Base-by-base conservation (phyloP, 345 rosid species). In the Acer saccharum region DNA sequence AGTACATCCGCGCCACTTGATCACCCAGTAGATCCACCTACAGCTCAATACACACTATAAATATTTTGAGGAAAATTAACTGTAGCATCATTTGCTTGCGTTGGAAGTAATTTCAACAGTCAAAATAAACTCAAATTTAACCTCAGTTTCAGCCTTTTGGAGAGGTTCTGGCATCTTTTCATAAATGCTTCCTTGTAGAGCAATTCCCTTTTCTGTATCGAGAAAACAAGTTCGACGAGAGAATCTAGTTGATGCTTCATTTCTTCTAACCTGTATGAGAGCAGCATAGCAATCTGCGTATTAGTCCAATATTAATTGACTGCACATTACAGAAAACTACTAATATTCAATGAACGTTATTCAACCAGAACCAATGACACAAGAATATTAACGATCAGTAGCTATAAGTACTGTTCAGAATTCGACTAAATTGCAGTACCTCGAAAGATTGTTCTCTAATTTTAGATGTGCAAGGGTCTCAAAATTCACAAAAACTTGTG, bases 1-100 rank as follows among this genome's bases (percentile, higher is more conserved):
- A 88, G 92, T 6, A 21, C 75, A 29, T 93, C 97, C n/a, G n/a
- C n/a, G n/a, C n/a, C 17, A 93, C 98, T 86, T 89, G 97, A 83
- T 95, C 91, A 0, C 91, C 98, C 41, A 95, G 88, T 62, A 93
- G 86, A 84, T 95, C 97, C 75, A 95, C 98, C 98, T 93, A 65
- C 6, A 35, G 27, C 23, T 72, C 65, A 75, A 54, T 0, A 71
- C 54, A 54, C 17, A 35, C 43, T 4, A 71, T 52, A 46, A 41
- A 64, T 23, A 9, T 44, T 54, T 44, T 54, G 12, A 10, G 46
- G 6, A 14, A 65, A 64, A 50, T 18, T 39, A 44, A 18, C 18
- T 6, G 7, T 2, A 4, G 6, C 39, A 35, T 35, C 39, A 35
- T 4, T 35, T 35, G 39, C 39, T 35, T 35, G 6, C 39, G 5